phyloP scores from a whole-genome alignment of 179 eudicot genomes.

The Heliamphora ciliata region DNA sequence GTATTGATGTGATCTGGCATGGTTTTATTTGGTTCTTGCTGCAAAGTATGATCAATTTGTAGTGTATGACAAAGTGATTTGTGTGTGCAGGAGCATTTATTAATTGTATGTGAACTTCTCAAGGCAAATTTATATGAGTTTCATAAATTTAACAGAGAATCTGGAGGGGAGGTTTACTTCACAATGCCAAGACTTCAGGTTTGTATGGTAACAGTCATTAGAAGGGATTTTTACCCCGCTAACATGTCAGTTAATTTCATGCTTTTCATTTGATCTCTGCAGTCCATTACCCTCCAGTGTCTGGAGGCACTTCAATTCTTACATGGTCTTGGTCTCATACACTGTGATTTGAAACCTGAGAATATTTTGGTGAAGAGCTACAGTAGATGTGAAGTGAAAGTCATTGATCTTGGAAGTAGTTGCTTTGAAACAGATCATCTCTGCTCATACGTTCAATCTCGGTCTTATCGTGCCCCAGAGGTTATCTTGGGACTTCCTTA shows the following conservation, averaged over 20 bases:
- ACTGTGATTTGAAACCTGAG: constrained; percentile 99
- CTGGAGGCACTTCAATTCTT: constrained; percentile 86
- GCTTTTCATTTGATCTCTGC: constrained; percentile 27
- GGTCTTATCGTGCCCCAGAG: constrained; percentile 99
- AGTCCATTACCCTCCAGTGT: constrained; percentile 91
- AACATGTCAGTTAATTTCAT: background rate
- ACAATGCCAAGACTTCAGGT: constrained; percentile 99
- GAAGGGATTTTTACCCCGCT: background rate
- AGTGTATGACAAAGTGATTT: background rate
- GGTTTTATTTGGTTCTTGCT: constrained; percentile 5
- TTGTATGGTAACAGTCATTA: constrained; percentile 15
- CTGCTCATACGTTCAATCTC: constrained; percentile 93
- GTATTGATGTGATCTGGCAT: background rate
- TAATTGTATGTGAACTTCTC: constrained; percentile 96
- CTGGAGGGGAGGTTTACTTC: constrained; percentile 98
- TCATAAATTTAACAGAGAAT: constrained; percentile 94
- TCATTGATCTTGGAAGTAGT: constrained; percentile 98
- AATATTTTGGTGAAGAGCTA: constrained; percentile 93
- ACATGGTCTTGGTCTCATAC: constrained; percentile 90
- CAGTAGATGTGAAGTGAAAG: constrained; percentile 94
- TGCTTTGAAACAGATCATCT: constrained; percentile 98
- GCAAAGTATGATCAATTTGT: background rate
- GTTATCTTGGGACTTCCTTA: constrained; percentile 91
- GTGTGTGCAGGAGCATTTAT: constrained; percentile 78
- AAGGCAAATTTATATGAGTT: constrained; percentile 96